Evolutionary conservation across 2,329 filamentous ascomycete genomes (phyloP), one percentile per base, ranked within the genome.

Genomic region (Hysterium pulicare): DNA sequence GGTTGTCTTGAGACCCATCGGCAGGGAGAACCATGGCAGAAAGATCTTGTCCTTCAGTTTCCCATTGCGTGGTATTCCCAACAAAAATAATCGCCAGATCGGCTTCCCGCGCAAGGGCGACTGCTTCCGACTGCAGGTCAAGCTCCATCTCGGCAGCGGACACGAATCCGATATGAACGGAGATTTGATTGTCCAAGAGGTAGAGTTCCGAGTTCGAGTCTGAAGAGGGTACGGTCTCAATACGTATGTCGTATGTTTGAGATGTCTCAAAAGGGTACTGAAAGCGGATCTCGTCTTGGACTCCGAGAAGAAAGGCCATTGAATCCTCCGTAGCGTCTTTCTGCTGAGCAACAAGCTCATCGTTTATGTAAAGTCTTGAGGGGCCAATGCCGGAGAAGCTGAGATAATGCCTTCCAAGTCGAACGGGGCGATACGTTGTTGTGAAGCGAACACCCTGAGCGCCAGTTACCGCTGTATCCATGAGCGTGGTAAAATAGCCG

Each of bases 41-140:
- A 1, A 51, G 41, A 35, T 58, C 55, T 21, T 50, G 46, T 13
- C 54, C 55, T 45, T 58, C 55, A 9, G 54, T 51, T 30, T 58
- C 55, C 50, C 47, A 57, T 22, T 57, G 51, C 17, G 47, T 48
- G 49, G 86, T 87, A 4, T 85, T 62, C 0, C 80, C 79, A 26
- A 67, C 61, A 81, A 83, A 86, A 4, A 87, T 73, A 58, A 87
- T 77, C 41, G 72, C 70, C 56, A 87, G 82, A 54, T 87, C 84
- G 33, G 83, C 77, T 53, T 81, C 44, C 30, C 44, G 38, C 0
- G 52, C 54, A 5, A 54, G 41, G 13, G 35, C 32, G 3, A 53
- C 41, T 3, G 54, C 51, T 42, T 54, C 46, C 9, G 44, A 33
- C 3, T 49, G 48, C 13, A 53, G 39, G 17, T 54, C 46, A 28